A percentile compares a stretch with the other conserved stretches of the same genome.
These are phyloP conservation scores for Arthroderma sp. DNA, from an alignment of 2,329 filamentous ascomycete genomes.

Conservation along the genomic window DNA sequence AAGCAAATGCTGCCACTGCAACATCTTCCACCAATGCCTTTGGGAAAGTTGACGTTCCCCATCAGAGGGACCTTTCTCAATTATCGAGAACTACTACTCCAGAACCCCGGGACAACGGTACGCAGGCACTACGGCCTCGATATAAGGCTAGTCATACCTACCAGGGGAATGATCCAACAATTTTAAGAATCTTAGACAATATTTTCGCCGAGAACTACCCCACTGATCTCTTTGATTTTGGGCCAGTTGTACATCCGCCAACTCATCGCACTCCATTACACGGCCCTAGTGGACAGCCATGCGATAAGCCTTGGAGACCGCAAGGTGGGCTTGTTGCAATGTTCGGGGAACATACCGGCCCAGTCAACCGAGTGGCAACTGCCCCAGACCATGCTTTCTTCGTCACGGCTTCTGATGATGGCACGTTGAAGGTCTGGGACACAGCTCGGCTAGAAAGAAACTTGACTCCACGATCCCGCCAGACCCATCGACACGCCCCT, in stretches of 20 bases:
- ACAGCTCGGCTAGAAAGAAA: constrained; percentile 80
- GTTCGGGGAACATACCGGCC: constrained; percentile 73
- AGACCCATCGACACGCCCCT: constrained; percentile 65
- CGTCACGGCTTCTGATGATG: constrained; percentile 83
- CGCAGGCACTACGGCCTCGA: constrained; percentile 25
- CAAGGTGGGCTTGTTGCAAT: constrained; percentile 73
- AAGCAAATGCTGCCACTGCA: constrained; percentile 52
- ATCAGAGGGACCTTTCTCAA: constrained; percentile 29
- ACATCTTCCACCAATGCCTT: constrained; percentile 53
- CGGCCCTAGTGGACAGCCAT: constrained; percentile 41
- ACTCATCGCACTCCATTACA: constrained; percentile 43
- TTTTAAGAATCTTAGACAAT: constrained; percentile 59
- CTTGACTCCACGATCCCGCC: constrained; percentile 71
- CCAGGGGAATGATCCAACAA: constrained; percentile 57
- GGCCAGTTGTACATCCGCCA: constrained; percentile 63
- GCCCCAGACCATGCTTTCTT: constrained; percentile 92
- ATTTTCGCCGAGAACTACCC: constrained; percentile 63
- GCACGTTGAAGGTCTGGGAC: constrained; percentile 87
- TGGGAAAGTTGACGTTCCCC: constrained; percentile 49
- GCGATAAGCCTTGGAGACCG: constrained; percentile 64
- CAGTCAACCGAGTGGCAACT: constrained; percentile 68
- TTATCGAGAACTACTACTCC: constrained; percentile 18
- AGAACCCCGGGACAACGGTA: constrained; percentile 26
- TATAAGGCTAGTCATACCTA: constrained; percentile 68
- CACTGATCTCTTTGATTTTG: constrained; percentile 53